phyloP scores from a whole-genome alignment of 352 stramenopile genomes.

The Phytopythium chamaehyphon region DNA sequence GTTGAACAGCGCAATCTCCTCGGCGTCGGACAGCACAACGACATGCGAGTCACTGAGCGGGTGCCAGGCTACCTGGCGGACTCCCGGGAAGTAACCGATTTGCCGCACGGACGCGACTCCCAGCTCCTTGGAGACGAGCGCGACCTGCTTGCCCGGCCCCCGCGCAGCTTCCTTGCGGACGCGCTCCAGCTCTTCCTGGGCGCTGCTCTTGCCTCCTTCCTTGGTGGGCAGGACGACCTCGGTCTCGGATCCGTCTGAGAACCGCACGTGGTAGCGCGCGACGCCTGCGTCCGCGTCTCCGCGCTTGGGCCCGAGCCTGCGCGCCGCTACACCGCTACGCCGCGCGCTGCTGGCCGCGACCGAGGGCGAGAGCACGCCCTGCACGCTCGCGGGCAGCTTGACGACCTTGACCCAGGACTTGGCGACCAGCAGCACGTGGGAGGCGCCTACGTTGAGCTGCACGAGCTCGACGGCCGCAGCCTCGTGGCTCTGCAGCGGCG shows the following conservation, averaged over 20 bases:
- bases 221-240: conserved; percentile 10
- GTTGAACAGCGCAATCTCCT: conserved; percentile 75
- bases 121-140: conserved; percentile 52
- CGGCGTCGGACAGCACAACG: conserved; percentile 67
- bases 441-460: conserved; percentile 49
- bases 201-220: conserved; percentile 13
- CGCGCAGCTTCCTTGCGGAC: conserved; percentile 15
- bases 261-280: conserved; percentile 43
- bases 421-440: conserved; percentile 49
- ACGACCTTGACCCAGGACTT: conserved; percentile 60
- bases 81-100: conserved; percentile 53
- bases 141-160: conserved; percentile 20
- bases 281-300: conserved; percentile 6
- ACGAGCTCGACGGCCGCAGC: conserved; percentile 49
- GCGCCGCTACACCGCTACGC: conserved; percentile 5
- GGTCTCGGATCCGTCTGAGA: conserved; percentile 41
- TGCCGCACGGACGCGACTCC: conserved; percentile 39
- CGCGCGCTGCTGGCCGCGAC: conserved; percentile 6
- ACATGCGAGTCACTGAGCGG: conserved; percentile 67
- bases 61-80: conserved; percentile 63
- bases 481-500: conserved; percentile 43
- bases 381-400: conserved; percentile 29
- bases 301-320: conserved; percentile 6
- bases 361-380: conserved; percentile 1
- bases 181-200: conserved; percentile 22